Conservation (phyloP, 495 filamentous ascomycete genomes). For the Neurospora terricola region DNA sequence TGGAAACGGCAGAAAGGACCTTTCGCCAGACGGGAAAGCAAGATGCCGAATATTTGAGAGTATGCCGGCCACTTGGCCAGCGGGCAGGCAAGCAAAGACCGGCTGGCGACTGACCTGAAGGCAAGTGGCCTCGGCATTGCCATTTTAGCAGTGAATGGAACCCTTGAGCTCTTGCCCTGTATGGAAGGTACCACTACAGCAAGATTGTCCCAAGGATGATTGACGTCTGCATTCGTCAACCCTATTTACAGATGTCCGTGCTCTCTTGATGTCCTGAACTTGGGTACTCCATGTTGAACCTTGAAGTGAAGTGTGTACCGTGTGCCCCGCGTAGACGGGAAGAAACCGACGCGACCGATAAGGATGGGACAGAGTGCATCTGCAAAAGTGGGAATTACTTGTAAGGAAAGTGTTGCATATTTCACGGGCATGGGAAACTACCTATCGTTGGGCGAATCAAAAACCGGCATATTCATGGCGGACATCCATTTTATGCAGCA, state of each 20-base stretch:
- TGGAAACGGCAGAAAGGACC: not conserved
- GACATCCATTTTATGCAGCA: not conserved
- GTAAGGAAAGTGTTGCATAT: not conserved
- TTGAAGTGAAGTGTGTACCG: not conserved
- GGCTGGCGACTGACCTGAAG: not conserved
- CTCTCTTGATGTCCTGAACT: not conserved
- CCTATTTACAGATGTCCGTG: not conserved
- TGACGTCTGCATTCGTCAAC: not conserved
- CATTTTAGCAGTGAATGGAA: not conserved
- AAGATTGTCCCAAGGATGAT: not conserved
- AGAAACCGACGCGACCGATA: not conserved
- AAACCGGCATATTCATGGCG: not conserved
- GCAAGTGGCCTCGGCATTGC: not conserved
- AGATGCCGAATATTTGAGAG: not conserved
- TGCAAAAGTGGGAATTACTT: not conserved
- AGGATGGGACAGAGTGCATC: not conserved
- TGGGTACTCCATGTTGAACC: not conserved
- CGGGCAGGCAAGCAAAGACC: not conserved
- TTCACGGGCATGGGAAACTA: not conserved
- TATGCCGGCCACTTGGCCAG: not conserved
- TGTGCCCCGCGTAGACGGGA: not conserved
- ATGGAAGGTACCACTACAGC: not conserved
- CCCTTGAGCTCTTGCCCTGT: not conserved
- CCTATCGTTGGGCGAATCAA: not conserved
- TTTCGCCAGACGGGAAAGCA: not conserved